Base-by-base conservation (phyloP, 805 yeast genomes). In the Groenewaldozyma salmanticensis region DNA sequence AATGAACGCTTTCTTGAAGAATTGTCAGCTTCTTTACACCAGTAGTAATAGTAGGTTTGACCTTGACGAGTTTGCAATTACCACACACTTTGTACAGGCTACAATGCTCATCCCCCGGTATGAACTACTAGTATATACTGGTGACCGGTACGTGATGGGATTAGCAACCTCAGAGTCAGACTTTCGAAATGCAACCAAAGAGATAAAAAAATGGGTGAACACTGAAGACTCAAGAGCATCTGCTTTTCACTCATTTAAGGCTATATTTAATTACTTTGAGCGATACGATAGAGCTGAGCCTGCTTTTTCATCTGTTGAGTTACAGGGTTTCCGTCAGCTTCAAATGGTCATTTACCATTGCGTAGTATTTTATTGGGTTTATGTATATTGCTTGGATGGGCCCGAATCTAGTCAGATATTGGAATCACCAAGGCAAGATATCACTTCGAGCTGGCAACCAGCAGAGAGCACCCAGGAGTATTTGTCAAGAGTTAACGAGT, bases 91-190 rank as follows among this genome's bases (percentile, higher is more conserved):
- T 64, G 75, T 83, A 1, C 86, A 79, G 53, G 74, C 81, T n/a
- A 72, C 76, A 35, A 71, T 82, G 54, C 75, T 83, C 37, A 71
- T 81, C 16, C 27, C 78, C 79, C 46, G 85, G 81, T 50, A 81
- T 81, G 59, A 84, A 57, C 74, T 82, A 44, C 79, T 80, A 38
- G 78, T 82, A 4, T 79, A 67, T 57, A 77, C 86, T 3, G 94
- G 94, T 1, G 81, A 85, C 5, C 88, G 88, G 1, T 76, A 80
- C 62, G 71, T 88, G 51, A 77, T 80, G 79, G 80, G 75, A 51
- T 82, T 77, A 21, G 65, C 65, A 31, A 77, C 81, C 6, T 71
- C 73, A 6, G 60, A 62, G 3, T 54, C 62, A 1, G 77, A 72
- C 44, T 70, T 74, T 48, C 64, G 65, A 19, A 60, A 66, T 1